Base-by-base conservation (phyloP, 2,329 filamentous ascomycete genomes). In the Arthrobotrys musiformis region DNA sequence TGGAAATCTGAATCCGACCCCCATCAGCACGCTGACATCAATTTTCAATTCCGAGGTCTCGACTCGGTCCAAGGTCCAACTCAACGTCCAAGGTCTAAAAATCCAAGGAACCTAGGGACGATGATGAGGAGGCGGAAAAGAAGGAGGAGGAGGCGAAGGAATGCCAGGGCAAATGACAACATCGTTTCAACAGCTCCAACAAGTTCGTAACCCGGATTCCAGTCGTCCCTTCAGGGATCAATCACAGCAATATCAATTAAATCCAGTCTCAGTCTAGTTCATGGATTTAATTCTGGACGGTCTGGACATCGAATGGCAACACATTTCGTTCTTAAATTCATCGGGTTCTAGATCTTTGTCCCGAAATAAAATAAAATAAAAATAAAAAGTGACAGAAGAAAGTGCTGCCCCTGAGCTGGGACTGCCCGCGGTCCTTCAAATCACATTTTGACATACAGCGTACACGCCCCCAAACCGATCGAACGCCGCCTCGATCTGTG, bases 131-230 rank as follows among this genome's bases (percentile, higher is more conserved):
- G 22, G 30, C 19, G 37, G 37, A 42, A 42, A 4, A n/a, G 13
- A 15, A 42, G 11, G 7, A 40, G 48, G 35, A 54, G 50, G 30
- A 22, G 48, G 61, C 33, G 19, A 54, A 40, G 52, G 48, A 42
- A 66, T 42, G 69, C 40, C 63, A 73, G 69, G 69, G 69, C 69
- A 24, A 28, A 73, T 73, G 69, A 67, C 69, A 73, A 40, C 69
- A 73, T 73, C 69, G 52, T 73, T 66, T 73, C 61, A 73, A 58
- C 26, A 44, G 28, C 15, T 35, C 68, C 40, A 69, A 69, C 52
- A 46, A 17, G 22, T 44, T 24, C 48, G 35, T 26, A 40, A 66
- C 42, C 68, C 60, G 60, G 68, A 72, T 72, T 72, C 67, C 48
- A 44, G n/a, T 30, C 33, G 35, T n/a, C 54, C 33, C 30, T 58